phyloP scores from a whole-genome alignment of 1,284 basidiomycete species.

The Microbotryum scabiosae region DNA sequence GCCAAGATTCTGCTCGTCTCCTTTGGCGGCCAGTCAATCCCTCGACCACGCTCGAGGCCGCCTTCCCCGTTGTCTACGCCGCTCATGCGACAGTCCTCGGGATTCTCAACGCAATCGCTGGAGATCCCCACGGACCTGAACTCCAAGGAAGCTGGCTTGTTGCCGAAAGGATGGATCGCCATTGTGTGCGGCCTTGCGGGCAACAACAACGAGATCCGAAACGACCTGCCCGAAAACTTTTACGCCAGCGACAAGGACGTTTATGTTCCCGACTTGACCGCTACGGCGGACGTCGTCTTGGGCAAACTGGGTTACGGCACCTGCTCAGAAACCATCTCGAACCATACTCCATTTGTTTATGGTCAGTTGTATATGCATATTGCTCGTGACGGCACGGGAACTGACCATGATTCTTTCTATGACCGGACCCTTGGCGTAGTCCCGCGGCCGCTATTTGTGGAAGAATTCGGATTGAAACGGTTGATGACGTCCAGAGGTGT shows the following conservation, averaged over 20 bases:
- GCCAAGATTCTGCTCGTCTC: constrained; percentile 57
- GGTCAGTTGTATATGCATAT: constrained; percentile 15
- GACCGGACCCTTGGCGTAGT: constrained; percentile 43
- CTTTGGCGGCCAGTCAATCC: constrained; percentile 66
- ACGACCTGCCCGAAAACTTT: constrained; percentile 56
- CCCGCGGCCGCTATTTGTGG: constrained; percentile 64
- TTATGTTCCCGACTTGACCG: constrained; percentile 70
- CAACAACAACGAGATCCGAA: constrained; percentile 35
- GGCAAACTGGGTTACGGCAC: constrained; percentile 53
- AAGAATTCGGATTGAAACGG: constrained; percentile 62
- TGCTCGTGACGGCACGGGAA: background rate
- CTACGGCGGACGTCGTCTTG: constrained; percentile 61
- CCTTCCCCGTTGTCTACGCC: constrained; percentile 22
- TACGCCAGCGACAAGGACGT: constrained; percentile 63
- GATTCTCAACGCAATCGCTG: constrained; percentile 4
- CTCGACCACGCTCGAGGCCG: constrained; percentile 44
- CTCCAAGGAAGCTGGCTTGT: constrained; percentile 18
- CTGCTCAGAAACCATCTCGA: constrained; percentile 36
- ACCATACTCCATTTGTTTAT: constrained; percentile 28
- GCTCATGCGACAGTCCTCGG: constrained; percentile 4
- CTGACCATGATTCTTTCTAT: background rate
- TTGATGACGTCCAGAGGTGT: constrained; percentile 45
- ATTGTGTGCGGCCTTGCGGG: constrained; percentile 60
- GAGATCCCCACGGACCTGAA: constrained; percentile 6
- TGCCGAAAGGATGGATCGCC: constrained; percentile 66